phyloP scores from a whole-genome alignment of 352 stramenopile species.

The Globisporangium carolinianum region DNA sequence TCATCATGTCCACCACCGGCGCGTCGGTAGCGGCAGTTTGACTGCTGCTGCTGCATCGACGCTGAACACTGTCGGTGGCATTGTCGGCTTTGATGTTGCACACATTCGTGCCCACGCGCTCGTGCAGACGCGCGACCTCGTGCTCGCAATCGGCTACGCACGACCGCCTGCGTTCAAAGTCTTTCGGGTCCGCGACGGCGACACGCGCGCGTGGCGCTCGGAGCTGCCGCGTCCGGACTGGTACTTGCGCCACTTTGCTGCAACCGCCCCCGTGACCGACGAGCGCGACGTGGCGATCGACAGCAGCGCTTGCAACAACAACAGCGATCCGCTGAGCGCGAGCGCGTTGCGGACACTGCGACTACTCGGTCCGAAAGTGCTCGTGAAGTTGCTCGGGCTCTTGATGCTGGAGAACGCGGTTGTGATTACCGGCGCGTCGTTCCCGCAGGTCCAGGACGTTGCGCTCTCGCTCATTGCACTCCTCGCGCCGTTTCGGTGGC shows the following conservation, averaged over 20 bases:
- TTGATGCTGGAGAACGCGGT: slow-evolving; percentile 70
- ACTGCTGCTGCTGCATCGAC: slow-evolving; percentile 1
- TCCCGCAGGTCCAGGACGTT: slow-evolving; percentile 71
- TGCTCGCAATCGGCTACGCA: slow-evolving; percentile 65
- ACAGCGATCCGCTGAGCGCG: slow-evolving; percentile 6
- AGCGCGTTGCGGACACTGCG: slow-evolving; percentile 48
- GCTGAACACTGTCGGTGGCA: slow-evolving; percentile 20
- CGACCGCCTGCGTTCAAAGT: slow-evolving; percentile 40
- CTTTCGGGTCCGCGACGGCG: slow-evolving; percentile 40
- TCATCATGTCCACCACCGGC: too few species aligned
- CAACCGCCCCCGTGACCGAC: too few species aligned
- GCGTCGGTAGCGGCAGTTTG: slow-evolving; percentile 7
- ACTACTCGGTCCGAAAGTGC: slow-evolving; percentile 55
- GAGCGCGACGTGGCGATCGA: background rate
- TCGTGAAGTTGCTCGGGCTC: slow-evolving; percentile 64
- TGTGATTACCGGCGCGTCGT: slow-evolving; percentile 66
- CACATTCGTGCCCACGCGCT: slow-evolving; percentile 72
- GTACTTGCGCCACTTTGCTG: slow-evolving; percentile 53
- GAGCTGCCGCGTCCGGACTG: slow-evolving; percentile 70
- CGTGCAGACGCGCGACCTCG: slow-evolving; percentile 56
- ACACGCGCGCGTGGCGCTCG: slow-evolving; percentile 48
- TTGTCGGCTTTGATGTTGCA: slow-evolving; percentile 72
- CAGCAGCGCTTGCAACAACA: background rate
- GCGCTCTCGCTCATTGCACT: slow-evolving; percentile 61
- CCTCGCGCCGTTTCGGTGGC: slow-evolving; percentile 74